These are phyloP conservation scores for Fusarium sp. DNA, from an alignment of 2,329 filamentous ascomycete genomes.

Conservation along the genomic window DNA sequence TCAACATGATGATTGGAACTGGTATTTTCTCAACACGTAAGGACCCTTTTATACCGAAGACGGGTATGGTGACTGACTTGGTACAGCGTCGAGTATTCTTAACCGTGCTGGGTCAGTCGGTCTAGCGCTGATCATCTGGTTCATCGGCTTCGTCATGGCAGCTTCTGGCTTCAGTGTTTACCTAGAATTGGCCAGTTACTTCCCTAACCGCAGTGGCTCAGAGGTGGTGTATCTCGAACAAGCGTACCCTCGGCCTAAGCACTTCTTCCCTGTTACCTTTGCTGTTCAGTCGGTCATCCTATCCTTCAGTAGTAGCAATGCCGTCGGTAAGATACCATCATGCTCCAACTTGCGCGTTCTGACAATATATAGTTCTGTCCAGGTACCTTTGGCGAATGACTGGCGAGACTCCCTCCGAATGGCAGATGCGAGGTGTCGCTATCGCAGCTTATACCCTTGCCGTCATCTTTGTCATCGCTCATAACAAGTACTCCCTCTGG, in stretches of 20 bases:
- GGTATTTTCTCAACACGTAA: too few species aligned
- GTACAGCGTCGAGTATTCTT: slow-evolving; percentile 57
- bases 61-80: too few species aligned
- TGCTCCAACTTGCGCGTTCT: rapidly evolving
- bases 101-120: slow-evolving; percentile 69
- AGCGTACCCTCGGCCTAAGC: slow-evolving; percentile 70
- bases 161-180: slow-evolving; percentile 66
- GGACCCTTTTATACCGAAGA: too few species aligned
- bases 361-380: slow-evolving; percentile 58
- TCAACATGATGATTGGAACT: slow-evolving; percentile 71
- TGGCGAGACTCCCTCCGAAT: slow-evolving; percentile 60
- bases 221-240: slow-evolving; percentile 77
- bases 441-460: slow-evolving; percentile 70
- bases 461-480: slow-evolving; percentile 61
- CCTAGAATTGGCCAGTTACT: slow-evolving; percentile 71
- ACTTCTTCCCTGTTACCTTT: slow-evolving; percentile 71
- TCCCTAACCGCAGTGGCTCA: slow-evolving; percentile 71
- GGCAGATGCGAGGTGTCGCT: slow-evolving; percentile 74
- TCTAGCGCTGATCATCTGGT: slow-evolving; percentile 70
- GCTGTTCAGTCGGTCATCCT: slow-evolving; percentile 70
- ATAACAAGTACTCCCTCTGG: slow-evolving; percentile 66
- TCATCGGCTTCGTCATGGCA: slow-evolving; percentile 68
- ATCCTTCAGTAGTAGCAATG: slow-evolving; percentile 73
- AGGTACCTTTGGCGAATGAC: slow-evolving; percentile 69
- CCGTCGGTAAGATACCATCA: slow-evolving; percentile 51